phyloP scores from a whole-genome alignment of 768 basidiomycete genomes.

The Amanita pseudoporphyria region DNA sequence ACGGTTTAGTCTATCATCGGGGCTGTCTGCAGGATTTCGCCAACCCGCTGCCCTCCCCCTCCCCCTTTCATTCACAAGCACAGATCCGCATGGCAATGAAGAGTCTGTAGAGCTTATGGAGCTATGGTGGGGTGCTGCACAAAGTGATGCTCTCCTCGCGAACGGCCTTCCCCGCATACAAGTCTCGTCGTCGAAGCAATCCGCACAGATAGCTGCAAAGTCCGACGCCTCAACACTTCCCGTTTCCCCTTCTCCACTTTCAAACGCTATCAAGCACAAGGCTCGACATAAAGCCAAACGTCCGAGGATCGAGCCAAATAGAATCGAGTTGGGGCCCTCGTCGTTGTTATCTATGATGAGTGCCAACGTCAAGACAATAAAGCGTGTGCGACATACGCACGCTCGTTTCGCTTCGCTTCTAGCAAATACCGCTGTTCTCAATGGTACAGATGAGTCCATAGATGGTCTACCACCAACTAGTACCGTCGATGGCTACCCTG shows the following conservation, averaged over 20 bases:
- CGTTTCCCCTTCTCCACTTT: background rate
- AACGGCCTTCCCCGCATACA: conserved; percentile 56
- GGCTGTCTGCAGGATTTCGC: background rate
- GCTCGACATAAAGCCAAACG: background rate
- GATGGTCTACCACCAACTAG: background rate
- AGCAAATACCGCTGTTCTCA: conserved; percentile 1
- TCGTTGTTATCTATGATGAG: conserved; percentile 61
- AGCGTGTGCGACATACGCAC: conserved; percentile 64
- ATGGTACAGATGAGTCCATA: background rate
- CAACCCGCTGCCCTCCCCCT: conserved; percentile 9
- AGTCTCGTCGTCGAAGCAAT: conserved; percentile 23
- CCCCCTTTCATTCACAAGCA: conserved; percentile 24
- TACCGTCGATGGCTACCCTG: background rate
- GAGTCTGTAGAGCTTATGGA: conserved; percentile 33
- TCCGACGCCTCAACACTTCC: background rate
- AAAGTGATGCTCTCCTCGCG: conserved; percentile 48
- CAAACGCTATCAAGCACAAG: background rate
- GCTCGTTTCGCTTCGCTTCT: conserved; percentile 53
- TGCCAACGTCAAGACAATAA: conserved; percentile 65
- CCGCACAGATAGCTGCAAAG: background rate
- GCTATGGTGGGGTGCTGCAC: conserved; percentile 70
- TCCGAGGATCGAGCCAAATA: background rate
- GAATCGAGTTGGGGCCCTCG: background rate
- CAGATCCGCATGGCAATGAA: conserved; percentile 16
- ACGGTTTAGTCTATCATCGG: conserved; percentile 31